phyloP scores from a whole-genome alignment of 495 filamentous ascomycete genomes.

The Hypoxylon subgilvum region DNA sequence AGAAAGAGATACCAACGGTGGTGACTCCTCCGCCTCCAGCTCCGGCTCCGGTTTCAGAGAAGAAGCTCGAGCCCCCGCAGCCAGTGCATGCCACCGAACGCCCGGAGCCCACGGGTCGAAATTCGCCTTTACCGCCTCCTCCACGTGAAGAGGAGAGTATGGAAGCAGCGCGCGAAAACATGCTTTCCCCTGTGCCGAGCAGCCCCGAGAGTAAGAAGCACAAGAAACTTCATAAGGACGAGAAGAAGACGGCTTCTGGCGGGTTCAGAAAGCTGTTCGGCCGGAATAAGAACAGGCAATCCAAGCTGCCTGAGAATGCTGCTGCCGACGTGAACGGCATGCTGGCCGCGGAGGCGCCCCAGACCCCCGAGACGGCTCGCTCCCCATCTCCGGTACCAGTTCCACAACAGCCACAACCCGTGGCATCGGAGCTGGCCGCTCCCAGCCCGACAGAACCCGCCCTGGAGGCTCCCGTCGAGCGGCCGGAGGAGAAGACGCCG shows the following conservation, averaged over 20 bases:
- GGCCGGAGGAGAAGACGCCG: slow-evolving; percentile 43
- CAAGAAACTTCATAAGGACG: slow-evolving; percentile 64
- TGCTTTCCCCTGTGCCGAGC: slow-evolving; percentile 52
- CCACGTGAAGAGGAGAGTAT: slow-evolving; percentile 48
- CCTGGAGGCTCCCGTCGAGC: slow-evolving; percentile 39
- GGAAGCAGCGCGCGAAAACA: slow-evolving; percentile 48
- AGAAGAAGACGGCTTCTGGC: slow-evolving; percentile 52
- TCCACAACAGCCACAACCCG: slow-evolving; percentile 29
- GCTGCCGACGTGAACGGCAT: slow-evolving; percentile 49
- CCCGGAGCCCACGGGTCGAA: slow-evolving; percentile 38
- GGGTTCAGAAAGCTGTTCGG: slow-evolving; percentile 69
- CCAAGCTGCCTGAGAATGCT: slow-evolving; percentile 57
- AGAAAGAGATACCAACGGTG: slow-evolving; percentile 5
- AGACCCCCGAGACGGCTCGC: slow-evolving; percentile 23
- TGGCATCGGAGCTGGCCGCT: slow-evolving; percentile 39
- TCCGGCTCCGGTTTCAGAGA: slow-evolving; percentile 36
- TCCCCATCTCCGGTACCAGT: slow-evolving; percentile 33
- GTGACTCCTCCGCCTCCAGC: slow-evolving; percentile 10
- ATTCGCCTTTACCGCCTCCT: slow-evolving; percentile 47
- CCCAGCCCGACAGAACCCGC: slow-evolving; percentile 31
- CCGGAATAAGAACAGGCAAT: slow-evolving; percentile 61
- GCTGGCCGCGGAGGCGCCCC: slow-evolving; percentile 26
- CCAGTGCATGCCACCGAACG: slow-evolving; percentile 48
- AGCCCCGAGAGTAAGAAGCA: slow-evolving; percentile 55
- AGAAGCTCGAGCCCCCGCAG: slow-evolving; percentile 42